These are phyloP conservation scores for Biscogniauxia mediterranea DNA, from an alignment of 2,329 filamentous ascomycete species.

Conservation along the genomic window DNA sequence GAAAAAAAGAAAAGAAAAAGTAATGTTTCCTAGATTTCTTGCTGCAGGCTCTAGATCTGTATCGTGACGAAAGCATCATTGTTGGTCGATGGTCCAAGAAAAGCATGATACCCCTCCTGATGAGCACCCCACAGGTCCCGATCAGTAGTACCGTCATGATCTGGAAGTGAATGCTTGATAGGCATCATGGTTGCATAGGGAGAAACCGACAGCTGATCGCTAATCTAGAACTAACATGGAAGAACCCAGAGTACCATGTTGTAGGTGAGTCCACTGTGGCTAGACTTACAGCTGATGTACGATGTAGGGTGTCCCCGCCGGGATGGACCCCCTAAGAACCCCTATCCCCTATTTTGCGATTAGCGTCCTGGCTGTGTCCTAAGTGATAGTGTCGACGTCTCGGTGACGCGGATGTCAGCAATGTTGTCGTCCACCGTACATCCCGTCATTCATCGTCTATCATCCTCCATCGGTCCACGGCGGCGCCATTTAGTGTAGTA, in stretches of 20 bases:
- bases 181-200: background rate
- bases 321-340: no score
- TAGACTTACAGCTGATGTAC: background rate
- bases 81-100: background rate
- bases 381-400: conserved; percentile 1
- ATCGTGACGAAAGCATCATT: background rate
- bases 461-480: background rate
- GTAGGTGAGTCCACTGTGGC: background rate
- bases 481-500: no score
- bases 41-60: background rate
- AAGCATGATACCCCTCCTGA: conserved; percentile 1
- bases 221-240: background rate
- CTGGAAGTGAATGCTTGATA: background rate
- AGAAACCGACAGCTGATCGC: background rate
- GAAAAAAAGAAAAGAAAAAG: no score
- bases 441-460: no score
- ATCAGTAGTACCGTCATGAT: background rate
- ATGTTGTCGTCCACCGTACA: background rate
- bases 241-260: background rate
- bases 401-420: conserved; percentile 1
- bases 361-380: background rate
- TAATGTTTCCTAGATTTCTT: background rate
- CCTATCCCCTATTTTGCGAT: background rate
- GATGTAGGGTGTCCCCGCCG: background rate
- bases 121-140: conserved; percentile 1